Percentiles rank a stretch among this genome's conserved stretches.
Evolutionary conservation across 75 land plant genomes (phyloP).

Genomic region (Ceratopteris richardii): DNA sequence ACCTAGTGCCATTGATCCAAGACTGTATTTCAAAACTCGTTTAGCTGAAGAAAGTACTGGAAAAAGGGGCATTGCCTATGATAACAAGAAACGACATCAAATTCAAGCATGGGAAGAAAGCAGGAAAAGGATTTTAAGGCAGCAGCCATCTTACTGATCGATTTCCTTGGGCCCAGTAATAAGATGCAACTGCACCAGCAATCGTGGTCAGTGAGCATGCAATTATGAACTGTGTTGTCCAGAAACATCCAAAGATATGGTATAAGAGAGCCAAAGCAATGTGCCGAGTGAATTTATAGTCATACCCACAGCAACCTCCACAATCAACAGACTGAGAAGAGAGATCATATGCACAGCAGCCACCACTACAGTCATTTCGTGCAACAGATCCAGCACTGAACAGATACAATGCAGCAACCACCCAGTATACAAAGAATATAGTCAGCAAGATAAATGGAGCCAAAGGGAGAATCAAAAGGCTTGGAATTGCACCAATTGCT

Average conservation of each 20-base stretch:
- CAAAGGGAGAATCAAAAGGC: constrained; percentile 74
- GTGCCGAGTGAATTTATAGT: constrained; percentile 58
- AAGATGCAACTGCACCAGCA: constrained; percentile 92
- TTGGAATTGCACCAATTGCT: constrained; percentile 86
- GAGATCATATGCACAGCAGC: constrained; percentile 89
- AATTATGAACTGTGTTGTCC: constrained; percentile 81
- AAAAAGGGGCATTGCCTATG: too few species aligned
- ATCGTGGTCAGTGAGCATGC: constrained; percentile 79
- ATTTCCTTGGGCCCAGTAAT: too few species aligned
- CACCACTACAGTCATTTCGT: constrained; percentile 59
- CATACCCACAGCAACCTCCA: constrained; percentile 82
- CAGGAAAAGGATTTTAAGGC: too few species aligned
- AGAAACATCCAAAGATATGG: constrained; percentile 86
- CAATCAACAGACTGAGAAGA: constrained; percentile 42
- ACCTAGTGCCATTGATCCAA: too few species aligned
- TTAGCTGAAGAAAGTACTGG: too few species aligned
- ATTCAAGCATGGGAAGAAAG: too few species aligned
- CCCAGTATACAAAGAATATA: constrained; percentile 79
- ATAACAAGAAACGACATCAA: too few species aligned
- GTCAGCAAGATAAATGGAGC: constrained; percentile 51
- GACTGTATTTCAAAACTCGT: too few species aligned
- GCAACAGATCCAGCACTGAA: constrained; percentile 70
- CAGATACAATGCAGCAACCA: constrained; percentile 73
- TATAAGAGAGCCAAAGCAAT: constrained; percentile 66
- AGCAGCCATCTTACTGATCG: too few species aligned